Evolutionary conservation across 371 early-diverging fungal species (phyloP), one percentile per base, ranked within the genome.

Genomic region (Mucor racemosus): DNA sequence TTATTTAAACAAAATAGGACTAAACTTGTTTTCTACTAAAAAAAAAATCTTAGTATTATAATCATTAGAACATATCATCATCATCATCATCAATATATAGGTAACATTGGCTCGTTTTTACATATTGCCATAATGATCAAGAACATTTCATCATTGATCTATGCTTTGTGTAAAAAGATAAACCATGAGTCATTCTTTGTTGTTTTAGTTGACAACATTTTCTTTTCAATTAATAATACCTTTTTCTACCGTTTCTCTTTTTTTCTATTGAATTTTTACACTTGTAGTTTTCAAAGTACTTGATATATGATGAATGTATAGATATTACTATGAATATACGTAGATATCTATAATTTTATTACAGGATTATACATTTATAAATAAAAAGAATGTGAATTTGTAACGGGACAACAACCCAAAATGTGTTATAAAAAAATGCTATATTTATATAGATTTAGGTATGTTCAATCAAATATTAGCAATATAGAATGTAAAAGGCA

Each of bases 1-100:
- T 48, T 48, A 48, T 48, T 48, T 48, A 48, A 17, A 48, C 48
- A 48, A 48, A 48, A 48, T 48, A 48, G 48, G 48, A 48, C 48
- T 48, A 48, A 48, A 19, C 48, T 48, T 9, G 15, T 48, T 48
- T 19, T 48, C 19, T 48, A 17, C 19, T 9, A 19, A 15, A 15
- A 15, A 48, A 17, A 26, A 26, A 26, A 26, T 1, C 1, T 26
- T 26, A 3, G 26, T 1, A 26, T 26, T 26, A 26, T 26, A 26
- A 26, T 26, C 26, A n/a, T 19, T 19, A 48, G 48, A 19, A 17
- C 0, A 19, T 9, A 21, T 5, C 14, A 48, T 19, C 48, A 21
- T 5, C 14, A 48, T 19, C 48, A 48, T 48, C 48, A 48, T 48
- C 19, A 7, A 26, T 26, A 1, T 26, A 26, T 17, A 42, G 14